These are phyloP conservation scores for Ceratobasidium sp. DNA, from an alignment of 1,284 basidiomycete genomes.

Conservation along the genomic window DNA sequence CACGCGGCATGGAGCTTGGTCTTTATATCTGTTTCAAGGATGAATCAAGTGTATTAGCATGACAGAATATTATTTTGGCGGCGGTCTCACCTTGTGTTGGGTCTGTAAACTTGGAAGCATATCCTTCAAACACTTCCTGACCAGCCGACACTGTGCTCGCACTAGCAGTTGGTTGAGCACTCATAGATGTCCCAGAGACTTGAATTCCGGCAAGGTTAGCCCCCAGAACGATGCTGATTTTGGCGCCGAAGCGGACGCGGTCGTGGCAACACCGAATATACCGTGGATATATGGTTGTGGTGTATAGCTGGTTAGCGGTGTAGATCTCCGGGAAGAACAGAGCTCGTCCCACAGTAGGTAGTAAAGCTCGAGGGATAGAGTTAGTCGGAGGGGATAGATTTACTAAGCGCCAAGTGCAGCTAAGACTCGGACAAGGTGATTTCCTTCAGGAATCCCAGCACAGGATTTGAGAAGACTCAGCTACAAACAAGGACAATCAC, in stretches of 20 bases:
- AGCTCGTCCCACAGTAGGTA: neutral
- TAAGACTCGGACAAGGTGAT: constrained; percentile 23
- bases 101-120: constrained; percentile 36
- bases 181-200: constrained; percentile 19
- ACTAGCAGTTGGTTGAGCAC: constrained; percentile 14
- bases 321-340: neutral
- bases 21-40: constrained; percentile 63
- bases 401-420: constrained; percentile 28
- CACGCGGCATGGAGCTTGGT: constrained; percentile 72
- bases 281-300: too few relatives aligned
- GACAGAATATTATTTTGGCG: constrained; percentile 1
- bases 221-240: neutral
- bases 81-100: constrained; percentile 20
- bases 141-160: constrained; percentile 19
- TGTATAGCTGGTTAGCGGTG: neutral
- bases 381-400: neutral
- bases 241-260: constrained; percentile 10
- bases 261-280: neutral
- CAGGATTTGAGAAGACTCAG: constrained; percentile 6
- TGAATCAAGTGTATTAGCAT: constrained; percentile 2
- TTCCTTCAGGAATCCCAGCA: constrained; percentile 30
- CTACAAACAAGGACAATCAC: neutral
- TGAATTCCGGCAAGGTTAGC: neutral
- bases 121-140: constrained; percentile 39
- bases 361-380: neutral